Evolutionary conservation across 257 asterid genomes (phyloP), one percentile per base, ranked within the genome.

Genomic region (Scutellaria baicalensis): DNA sequence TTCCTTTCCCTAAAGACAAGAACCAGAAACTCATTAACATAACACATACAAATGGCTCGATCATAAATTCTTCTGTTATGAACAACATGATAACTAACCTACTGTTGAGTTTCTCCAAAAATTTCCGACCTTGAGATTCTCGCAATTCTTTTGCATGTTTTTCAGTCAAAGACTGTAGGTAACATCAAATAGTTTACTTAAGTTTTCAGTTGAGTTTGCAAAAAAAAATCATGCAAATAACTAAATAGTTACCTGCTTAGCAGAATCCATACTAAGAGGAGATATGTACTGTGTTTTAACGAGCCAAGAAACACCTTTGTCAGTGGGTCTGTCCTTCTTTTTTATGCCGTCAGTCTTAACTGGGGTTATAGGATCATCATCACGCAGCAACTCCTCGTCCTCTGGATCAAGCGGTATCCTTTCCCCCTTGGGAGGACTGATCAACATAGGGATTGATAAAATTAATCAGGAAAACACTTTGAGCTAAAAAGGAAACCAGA

Each of bases 281-380:
- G 99, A 94, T 58, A 94, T 92, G 74, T 94, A 91, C 76, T 94
- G 98, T 64, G 99, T 91, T 78, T 91, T 91, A 62, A 94, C 99
- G 64, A 89, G 92, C 99, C 98, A 94, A 71, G 99, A 85, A 75
- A 91, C 90, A 72, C 97, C 99, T 82, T 91, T 83, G 65, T 94
- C 99, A 1, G 95, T 88, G 9, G 99, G 99, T 70, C 99, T 86
- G 27, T 90, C 98, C 79, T 94, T 94, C 85, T 79, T 88, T 78
- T 88, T 89, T 54, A 91, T 84, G 74, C 99, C 97, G 74, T 94
- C 95, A 59, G 81, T 70, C 89, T 91, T 89, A 66, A 84, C 76
- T 33, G 99, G 98, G 76, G 94, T 89, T 68, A 91, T 65, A 77
- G 89, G 85, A 80, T 86, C 89, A 74, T 89, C 97, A 78, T 94